Conservation (phyloP, 1,284 basidiomycete species). For the Pseudozyma tsukubaensis region DNA sequence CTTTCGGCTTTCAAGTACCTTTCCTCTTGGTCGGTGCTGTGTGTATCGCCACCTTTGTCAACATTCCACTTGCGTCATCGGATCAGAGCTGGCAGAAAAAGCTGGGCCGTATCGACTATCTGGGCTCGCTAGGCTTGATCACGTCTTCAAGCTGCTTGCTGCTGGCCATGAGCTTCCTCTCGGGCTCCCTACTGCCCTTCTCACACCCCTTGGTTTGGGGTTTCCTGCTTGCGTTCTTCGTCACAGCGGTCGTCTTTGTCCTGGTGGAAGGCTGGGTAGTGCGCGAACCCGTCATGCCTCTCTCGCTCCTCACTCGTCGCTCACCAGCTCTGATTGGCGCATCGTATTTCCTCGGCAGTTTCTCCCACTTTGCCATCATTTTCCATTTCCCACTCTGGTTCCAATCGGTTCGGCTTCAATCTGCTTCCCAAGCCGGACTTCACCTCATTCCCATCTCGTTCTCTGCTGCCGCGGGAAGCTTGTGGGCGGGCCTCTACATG, state of each 20-base stretch:
- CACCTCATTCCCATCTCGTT: slow-evolving; percentile 83
- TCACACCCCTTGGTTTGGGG: slow-evolving; percentile 53
- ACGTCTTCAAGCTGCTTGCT: slow-evolving; percentile 64
- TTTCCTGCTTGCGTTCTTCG: slow-evolving; percentile 57
- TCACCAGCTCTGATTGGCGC: slow-evolving; percentile 37
- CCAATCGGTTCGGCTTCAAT: slow-evolving; percentile 80
- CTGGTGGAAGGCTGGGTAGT: slow-evolving; percentile 71
- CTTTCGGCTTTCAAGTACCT: slow-evolving; percentile 68
- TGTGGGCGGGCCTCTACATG: slow-evolving; percentile 85
- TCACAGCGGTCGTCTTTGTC: slow-evolving; percentile 73
- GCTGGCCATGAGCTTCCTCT: slow-evolving; percentile 65
- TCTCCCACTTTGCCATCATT: slow-evolving; percentile 34
- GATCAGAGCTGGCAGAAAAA: slow-evolving; percentile 67
- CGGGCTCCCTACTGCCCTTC: slow-evolving; percentile 57
- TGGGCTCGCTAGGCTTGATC: slow-evolving; percentile 68
- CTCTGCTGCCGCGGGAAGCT: slow-evolving; percentile 78
- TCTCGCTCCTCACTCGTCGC: slow-evolving; percentile 23
- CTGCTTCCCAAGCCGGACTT: slow-evolving; percentile 77
- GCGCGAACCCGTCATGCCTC: slow-evolving; percentile 66
- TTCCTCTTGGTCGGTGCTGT: slow-evolving; percentile 66
- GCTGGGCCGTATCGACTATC: slow-evolving; percentile 67
- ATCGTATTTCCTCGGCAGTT: slow-evolving; percentile 40
- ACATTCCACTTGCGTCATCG: slow-evolving; percentile 68
- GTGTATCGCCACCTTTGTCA: slow-evolving; percentile 67
- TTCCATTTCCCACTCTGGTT: slow-evolving; percentile 88